phyloP scores from a whole-genome alignment of 495 filamentous ascomycete species.

The Annulohypoxylon maeteangense region DNA sequence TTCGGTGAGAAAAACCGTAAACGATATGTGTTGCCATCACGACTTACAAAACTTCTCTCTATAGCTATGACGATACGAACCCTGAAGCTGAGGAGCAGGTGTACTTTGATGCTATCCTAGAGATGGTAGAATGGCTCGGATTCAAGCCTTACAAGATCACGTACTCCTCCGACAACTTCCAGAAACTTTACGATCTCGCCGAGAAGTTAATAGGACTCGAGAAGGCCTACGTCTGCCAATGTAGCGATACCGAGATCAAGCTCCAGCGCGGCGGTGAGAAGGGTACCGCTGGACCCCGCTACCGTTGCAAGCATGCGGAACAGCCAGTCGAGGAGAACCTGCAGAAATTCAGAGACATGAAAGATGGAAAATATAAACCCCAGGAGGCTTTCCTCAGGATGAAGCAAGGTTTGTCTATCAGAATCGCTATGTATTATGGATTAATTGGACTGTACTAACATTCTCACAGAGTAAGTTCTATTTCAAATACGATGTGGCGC shows the following conservation, averaged over 20 bases:
- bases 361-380: slow-evolving; percentile 89
- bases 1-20: slow-evolving; percentile 39
- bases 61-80: slow-evolving; percentile 81
- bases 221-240: slow-evolving; percentile 55
- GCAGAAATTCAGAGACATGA: slow-evolving; percentile 86
- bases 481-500: slow-evolving; percentile 67
- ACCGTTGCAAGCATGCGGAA: slow-evolving; percentile 79
- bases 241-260: slow-evolving; percentile 76
- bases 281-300: slow-evolving; percentile 70
- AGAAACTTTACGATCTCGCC: slow-evolving; percentile 84
- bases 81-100: slow-evolving; percentile 83
- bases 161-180: slow-evolving; percentile 83
- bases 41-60: slow-evolving; percentile 48
- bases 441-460: slow-evolving; percentile 60
- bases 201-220: slow-evolving; percentile 83
- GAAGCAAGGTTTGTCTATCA: slow-evolving; percentile 73
- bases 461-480: slow-evolving; percentile 75
- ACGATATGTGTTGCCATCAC: slow-evolving; percentile 61
- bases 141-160: slow-evolving; percentile 84
- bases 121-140: slow-evolving; percentile 84
- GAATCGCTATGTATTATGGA: slow-evolving; percentile 31
- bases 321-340: slow-evolving; percentile 81
- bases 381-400: slow-evolving; percentile 89
- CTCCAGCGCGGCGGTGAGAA: slow-evolving; percentile 81
- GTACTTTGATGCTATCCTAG: slow-evolving; percentile 80